Conservation (phyloP, 495 filamentous ascomycete species). For the Melanomma pulvis-pyrius region DNA sequence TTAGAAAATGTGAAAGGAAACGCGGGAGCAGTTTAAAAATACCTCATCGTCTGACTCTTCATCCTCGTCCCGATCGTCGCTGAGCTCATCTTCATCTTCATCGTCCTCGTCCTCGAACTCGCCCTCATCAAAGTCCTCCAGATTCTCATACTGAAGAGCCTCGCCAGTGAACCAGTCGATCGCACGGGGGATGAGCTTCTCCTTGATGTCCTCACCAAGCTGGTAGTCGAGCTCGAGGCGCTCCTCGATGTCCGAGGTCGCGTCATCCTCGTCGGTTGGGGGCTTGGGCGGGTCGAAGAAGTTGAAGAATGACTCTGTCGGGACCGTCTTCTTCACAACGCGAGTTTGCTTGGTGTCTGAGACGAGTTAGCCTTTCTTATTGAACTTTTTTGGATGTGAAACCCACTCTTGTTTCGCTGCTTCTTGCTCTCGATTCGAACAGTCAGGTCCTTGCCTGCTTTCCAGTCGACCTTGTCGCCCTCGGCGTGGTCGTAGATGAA, state of each 20-base stretch:
- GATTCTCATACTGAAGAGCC: conserved; percentile 93
- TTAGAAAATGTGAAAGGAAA: conserved; percentile 21
- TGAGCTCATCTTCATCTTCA: conserved; percentile 80
- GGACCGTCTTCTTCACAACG: conserved; percentile 97
- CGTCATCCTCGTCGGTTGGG: conserved; percentile 74
- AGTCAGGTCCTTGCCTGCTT: conserved; percentile 87
- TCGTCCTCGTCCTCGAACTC: conserved; percentile 89
- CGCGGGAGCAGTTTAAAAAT: conserved; percentile 44
- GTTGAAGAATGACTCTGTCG: conserved; percentile 99
- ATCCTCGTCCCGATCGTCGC: conserved; percentile 85
- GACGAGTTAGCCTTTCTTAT: conserved; percentile 7
- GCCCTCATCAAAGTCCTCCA: conserved; percentile 81
- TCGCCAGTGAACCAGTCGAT: conserved; percentile 99
- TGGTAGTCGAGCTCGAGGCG: conserved; percentile 98
- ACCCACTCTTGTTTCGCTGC: conserved; percentile 97
- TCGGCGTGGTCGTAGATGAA: conserved; percentile 99
- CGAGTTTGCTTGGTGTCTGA: conserved; percentile 98
- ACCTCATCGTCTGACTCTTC: conserved; percentile 95
- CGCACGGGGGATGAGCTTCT: conserved; percentile 97
- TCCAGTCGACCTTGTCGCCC: conserved; percentile 98
- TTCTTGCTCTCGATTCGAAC: conserved; percentile 97
- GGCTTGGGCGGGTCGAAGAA: conserved; percentile 97
- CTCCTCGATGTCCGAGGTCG: conserved; percentile 90
- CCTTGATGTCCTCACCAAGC: conserved; percentile 99
- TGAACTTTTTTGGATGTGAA: neutral